Conservation (phyloP, 257 asterid genomes). For the Solanum arcanum region DNA sequence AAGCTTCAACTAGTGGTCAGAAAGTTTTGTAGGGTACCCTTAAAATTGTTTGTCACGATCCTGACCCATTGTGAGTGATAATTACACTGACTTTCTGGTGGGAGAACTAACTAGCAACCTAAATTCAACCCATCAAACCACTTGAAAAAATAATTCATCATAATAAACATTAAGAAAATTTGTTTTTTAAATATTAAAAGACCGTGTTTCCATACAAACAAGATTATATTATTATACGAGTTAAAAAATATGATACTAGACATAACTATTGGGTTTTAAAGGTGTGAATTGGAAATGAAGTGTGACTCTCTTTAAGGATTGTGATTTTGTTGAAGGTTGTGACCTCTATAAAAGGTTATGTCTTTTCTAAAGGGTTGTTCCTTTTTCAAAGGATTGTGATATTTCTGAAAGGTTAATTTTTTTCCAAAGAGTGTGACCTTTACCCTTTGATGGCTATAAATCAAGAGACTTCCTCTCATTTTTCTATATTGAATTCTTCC, state of each 20-base stretch:
- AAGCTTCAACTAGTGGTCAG: not conserved
- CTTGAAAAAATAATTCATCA: not conserved
- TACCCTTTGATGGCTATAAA: no score
- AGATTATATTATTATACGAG: not conserved
- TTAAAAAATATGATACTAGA: not conserved
- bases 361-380: no score
- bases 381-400: no score
- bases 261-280: not conserved
- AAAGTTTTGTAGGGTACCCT: not conserved
- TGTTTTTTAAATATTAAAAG: not conserved
- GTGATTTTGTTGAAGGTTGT: no score
- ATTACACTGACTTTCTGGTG: not conserved
- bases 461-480: no score
- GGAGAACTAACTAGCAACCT: not conserved
- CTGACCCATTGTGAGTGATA: not conserved
- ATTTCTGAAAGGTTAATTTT: no score
- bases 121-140: not conserved
- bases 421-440: no score
- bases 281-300: no score
- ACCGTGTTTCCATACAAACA: not conserved
- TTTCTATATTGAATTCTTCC: no score
- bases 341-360: no score
- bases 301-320: no score
- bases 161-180: not conserved
- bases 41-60: not conserved